Base-by-base conservation (phyloP, 495 filamentous ascomycete genomes). In the Parmelia sp. region DNA sequence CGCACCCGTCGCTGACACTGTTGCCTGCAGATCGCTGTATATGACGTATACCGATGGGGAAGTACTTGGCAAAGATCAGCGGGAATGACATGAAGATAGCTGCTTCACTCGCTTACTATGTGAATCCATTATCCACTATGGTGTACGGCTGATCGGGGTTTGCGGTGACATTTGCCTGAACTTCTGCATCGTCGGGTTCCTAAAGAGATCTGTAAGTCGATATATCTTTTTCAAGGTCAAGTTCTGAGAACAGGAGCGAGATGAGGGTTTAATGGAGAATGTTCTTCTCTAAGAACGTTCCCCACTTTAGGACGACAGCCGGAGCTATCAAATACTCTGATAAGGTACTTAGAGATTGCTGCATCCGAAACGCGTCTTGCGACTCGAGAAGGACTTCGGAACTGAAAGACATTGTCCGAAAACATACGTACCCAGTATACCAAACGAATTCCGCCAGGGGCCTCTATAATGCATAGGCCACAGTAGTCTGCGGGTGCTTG, bases 11-110 rank as follows among this genome's bases (percentile, higher is more conserved):
- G 65, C 65, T 60, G 60, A 47, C 29, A 39, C 53, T 3, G 65
- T 67, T 37, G 65, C 65, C 60, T 58, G 49, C 23, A 67, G 45
- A 19, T 51, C 56, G 39, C 53, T 67, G 45, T 67, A 67, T 29
- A 67, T 51, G 10, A 67, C 65, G 53, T 67, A 67, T 21, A 67
- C 65, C 35, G 65, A 67, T 8, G 65, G 65, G 31, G 65, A 67
- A 39, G 65, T 67, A 57, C 65, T 67, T 45, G 12, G 4, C 12
- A 9, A 44, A 33, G 4, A 17, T 65, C 44, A 65, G 51, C 35
- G 19, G 23, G 11, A 58, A 17, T 29, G 35, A 33, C 39, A 3
- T 9, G 11, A 40, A 31, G 4, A 17, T 21, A 23, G 9, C 2
- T 21, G 27, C 31, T 35, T 15, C 17, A 14, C 19, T 45, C 12